Conservation (phyloP, 108 stramenopile genomes). For the Nitzschia sp. region DNA sequence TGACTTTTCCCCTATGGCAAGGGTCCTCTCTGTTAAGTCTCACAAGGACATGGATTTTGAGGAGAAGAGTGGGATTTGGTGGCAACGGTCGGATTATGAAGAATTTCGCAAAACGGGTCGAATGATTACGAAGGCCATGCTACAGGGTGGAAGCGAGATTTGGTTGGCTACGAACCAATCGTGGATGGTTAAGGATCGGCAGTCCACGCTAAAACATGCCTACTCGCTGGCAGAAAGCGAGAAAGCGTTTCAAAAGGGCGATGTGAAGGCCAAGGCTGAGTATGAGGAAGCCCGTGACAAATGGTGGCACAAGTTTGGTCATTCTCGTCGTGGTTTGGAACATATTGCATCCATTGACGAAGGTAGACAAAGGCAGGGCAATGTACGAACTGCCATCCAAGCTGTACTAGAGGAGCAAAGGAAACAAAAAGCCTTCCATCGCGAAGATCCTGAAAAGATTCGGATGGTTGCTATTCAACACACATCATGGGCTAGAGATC, state of each 20-base stretch:
- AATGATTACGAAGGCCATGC: conserved; percentile 85
- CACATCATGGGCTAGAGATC: conserved; percentile 76
- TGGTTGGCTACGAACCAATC: conserved; percentile 75
- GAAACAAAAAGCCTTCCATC: conserved; percentile 51
- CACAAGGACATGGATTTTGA: conserved; percentile 58
- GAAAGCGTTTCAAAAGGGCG: conserved; percentile 6
- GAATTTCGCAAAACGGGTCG: conserved; percentile 85
- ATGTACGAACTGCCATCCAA: conserved; percentile 61
- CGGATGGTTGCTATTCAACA: conserved; percentile 70
- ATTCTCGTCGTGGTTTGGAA: conserved; percentile 80
- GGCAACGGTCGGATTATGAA: conserved; percentile 83
- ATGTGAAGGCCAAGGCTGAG: conserved; percentile 27
- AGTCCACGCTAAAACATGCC: conserved; percentile 28
- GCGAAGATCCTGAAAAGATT: conserved; percentile 66
- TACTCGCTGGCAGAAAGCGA: conserved; percentile 14
- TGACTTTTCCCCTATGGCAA: conserved; percentile 77
- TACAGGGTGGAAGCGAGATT: conserved; percentile 83
- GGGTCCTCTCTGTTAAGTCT: conserved; percentile 72
- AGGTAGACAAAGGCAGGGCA: conserved; percentile 69
- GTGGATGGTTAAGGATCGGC: conserved; percentile 44
- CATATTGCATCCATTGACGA: conserved; percentile 81
- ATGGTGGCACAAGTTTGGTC: conserved; percentile 88
- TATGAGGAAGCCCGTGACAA: conserved; percentile 51
- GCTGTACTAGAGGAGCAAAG: conserved; percentile 72
- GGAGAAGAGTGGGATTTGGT: conserved; percentile 75